Conservation (phyloP, 2,329 filamentous ascomycete genomes). For the Meredithiella fracta region DNA sequence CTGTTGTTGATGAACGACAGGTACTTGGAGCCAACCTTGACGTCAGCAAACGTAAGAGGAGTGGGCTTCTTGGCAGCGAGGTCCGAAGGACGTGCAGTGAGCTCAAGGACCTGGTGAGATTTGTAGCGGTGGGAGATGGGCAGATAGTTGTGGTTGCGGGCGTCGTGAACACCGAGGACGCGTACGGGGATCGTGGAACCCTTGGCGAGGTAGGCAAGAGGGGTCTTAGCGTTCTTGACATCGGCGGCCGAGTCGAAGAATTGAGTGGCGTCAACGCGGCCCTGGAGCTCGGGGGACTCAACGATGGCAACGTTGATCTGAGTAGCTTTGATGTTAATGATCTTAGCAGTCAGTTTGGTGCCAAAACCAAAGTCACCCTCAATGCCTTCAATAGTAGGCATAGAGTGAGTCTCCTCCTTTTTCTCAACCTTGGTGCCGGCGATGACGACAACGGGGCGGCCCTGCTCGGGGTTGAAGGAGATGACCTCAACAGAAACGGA, state of each 20-base stretch:
- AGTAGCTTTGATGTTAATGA: constrained; percentile 75
- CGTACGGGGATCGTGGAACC: constrained; percentile 58
- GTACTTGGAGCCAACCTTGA: constrained; percentile 55
- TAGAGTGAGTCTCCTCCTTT: constrained; percentile 19
- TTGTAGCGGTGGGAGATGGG: constrained; percentile 76
- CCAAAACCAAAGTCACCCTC: constrained; percentile 62
- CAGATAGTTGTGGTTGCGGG: constrained; percentile 76
- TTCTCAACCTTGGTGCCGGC: constrained; percentile 31
- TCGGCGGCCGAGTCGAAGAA: constrained; percentile 78
- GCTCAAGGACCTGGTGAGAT: constrained; percentile 68
- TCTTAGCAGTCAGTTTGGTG: constrained; percentile 54
- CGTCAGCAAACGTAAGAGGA: constrained; percentile 52
- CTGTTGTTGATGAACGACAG: constrained; percentile 87
- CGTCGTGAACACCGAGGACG: constrained; percentile 76
- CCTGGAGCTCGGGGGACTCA: constrained; percentile 57
- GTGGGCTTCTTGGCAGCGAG: constrained; percentile 29
- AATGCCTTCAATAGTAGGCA: constrained; percentile 18
- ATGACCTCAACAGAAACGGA: constrained; percentile 57
- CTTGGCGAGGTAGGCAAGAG: constrained; percentile 41
- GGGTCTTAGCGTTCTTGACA: constrained; percentile 65
- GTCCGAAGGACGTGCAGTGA: constrained; percentile 63
- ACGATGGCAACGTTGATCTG: constrained; percentile 83
- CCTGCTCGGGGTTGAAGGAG: constrained; percentile 52
- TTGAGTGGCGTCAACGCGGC: constrained; percentile 85
- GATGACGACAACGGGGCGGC: constrained; percentile 44